Evolutionary conservation across 306 rosid species (phyloP), one percentile per base, ranked within the genome.

Genomic region (Biancaea sappan): DNA sequence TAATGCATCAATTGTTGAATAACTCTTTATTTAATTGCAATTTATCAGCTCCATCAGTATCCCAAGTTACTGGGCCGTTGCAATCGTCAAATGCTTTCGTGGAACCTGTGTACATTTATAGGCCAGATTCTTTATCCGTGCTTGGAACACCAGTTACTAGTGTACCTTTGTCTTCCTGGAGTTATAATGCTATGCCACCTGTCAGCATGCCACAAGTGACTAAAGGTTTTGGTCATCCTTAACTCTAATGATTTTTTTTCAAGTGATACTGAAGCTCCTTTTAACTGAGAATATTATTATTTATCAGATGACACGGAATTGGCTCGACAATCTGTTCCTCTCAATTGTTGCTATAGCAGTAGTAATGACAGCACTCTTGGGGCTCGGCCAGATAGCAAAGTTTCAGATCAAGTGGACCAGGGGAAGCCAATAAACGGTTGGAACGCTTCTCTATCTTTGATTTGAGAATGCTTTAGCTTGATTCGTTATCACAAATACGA

Each of bases 161-260:
- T 74, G 44, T 84, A 50, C 75, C 89, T 32, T 46, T 87, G 70
- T 68, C 92, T 47, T 80, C 97, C 19, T 84, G 91, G 95, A 85
- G 74, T 59, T 79, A 69, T 71, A 75, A 82, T 62, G 75, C 86
- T 22, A 58, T 46, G 35, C 87, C 86, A 31, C 77, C 79, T 1
- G 65, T 80, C 22, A 70, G 57, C 50, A 54, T 65, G 18, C 69
- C 86, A 6, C 84, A 72, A 82, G 80, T 58, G 73, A 63, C 83
- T 16, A 81, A 77, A 87, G 97, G 97, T 91, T 79, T 79, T 69
- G 15, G 29, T 61, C 24, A 24, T 73, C 70, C 74, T n/a, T 34
- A 34, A 69, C 65, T 31, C 37, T 26, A 8, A 25, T 74, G 5
- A 2, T 14, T 40, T 73, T 29, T 50, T 53, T 69, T 40, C 1